Percentiles rank a stretch among this genome's conserved stretches.
Conservation (phyloP, 2,329 filamentous ascomycete species). For the Tothia fuscella region DNA sequence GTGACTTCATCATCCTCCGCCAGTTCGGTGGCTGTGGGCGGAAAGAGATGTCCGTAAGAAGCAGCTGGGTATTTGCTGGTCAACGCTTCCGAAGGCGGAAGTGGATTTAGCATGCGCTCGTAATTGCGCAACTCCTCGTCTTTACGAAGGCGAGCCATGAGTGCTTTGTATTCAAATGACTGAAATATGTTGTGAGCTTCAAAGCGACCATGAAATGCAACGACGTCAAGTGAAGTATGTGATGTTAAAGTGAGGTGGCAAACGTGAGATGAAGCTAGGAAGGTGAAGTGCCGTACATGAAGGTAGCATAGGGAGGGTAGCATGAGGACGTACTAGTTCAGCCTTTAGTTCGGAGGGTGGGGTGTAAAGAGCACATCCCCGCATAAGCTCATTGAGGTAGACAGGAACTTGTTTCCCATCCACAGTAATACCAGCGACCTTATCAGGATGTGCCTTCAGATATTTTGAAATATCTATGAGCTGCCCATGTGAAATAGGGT, state of each 20-base stretch:
- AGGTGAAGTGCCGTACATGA: not conserved
- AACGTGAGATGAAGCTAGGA: too few species aligned
- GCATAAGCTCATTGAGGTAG: conserved; percentile 59
- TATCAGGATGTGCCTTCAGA: conserved; percentile 21
- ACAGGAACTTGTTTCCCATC: conserved; percentile 17
- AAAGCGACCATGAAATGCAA: not conserved
- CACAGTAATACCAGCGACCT: not conserved
- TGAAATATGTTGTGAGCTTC: conserved; percentile 24
- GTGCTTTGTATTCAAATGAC: conserved; percentile 69
- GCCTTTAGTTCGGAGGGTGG: conserved; percentile 72
- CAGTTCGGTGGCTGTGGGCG: conserved; percentile 18
- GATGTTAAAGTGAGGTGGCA: not conserved
- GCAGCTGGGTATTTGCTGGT: conserved; percentile 43
- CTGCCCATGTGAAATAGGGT: conserved; percentile 61
- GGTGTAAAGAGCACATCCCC: conserved; percentile 58
- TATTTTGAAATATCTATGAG: conserved; percentile 49
- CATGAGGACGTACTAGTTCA: conserved; percentile 49
- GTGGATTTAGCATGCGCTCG: conserved; percentile 62
- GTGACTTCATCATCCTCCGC: conserved; percentile 49
- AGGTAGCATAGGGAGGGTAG: not conserved
- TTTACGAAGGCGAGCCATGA: conserved; percentile 75
- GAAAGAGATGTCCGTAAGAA: conserved; percentile 45
- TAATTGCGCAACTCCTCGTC: conserved; percentile 77
- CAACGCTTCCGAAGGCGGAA: conserved; percentile 44
- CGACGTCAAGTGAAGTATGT: too few species aligned